Evolutionary conservation across 495 filamentous ascomycete genomes (phyloP), one percentile per base, ranked within the genome.

Genomic region (Immersiella caudata): DNA sequence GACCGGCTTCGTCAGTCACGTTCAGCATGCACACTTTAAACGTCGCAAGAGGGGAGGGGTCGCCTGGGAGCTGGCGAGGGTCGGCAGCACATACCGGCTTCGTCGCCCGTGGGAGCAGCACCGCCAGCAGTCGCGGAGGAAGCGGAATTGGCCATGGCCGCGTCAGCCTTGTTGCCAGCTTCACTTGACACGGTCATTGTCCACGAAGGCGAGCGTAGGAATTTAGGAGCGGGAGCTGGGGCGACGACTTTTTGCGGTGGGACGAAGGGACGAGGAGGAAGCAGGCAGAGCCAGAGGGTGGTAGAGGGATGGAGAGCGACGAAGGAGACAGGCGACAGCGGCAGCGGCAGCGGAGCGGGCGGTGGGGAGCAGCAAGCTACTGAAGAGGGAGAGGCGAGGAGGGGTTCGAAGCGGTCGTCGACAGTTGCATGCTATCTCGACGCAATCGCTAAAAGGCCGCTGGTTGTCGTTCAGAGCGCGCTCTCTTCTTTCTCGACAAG

Each of bases 101-200:
- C 77, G 49, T 79, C 77, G 68, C 71, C 74, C 16, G 54, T 65
- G 51, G 77, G 65, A 50, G 71, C 70, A 21, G 50, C 62, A 36
- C 62, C 71, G 46, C 54, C 67, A 57, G 69, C 67, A 24, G 69
- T 68, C 67, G 70, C 52, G 26, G 74, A 58, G 27, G 71, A 67
- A 26, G 64, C 55, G 59, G 75, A 71, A 68, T 75, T 75, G 68
- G 77, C 75, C 77, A 79, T 79, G 66, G 62, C 69, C 65, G 68
- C 40, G 49, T 78, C 75, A 52, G 69, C 65, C 71, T 78, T 74
- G 70, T 21, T 66, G 22, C 40, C 67, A 58, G 68, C 63, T 70
- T 79, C 74, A 65, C 61, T 76, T 67, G 73, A 75, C 51, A 73
- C 67, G 55, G 73, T 73, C 75, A 78, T 76, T 55, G 68, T 76